Conservation (phyloP, 2,329 filamentous ascomycete species). For the Trichoderma sp. region DNA sequence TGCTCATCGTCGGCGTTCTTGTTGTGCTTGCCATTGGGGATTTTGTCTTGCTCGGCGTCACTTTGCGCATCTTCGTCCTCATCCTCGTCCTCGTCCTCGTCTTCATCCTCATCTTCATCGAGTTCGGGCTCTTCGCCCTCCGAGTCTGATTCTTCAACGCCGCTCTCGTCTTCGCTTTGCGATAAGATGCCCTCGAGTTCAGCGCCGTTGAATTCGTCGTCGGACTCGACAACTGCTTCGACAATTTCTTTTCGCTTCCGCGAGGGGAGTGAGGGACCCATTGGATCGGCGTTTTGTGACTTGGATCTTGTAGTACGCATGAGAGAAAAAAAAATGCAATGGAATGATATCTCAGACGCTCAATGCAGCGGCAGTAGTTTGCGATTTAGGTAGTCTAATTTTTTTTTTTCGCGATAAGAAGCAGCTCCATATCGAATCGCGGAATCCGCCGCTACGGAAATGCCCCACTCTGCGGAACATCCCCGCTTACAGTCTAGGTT, state of each 20-base stretch:
- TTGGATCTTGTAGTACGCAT: neutral
- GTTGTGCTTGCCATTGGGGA: slow-evolving; percentile 2
- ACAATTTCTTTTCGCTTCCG: slow-evolving; percentile 68
- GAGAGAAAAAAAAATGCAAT: neutral
- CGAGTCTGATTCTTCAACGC: slow-evolving; percentile 10
- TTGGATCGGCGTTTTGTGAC: slow-evolving; percentile 18
- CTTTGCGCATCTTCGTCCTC: slow-evolving; percentile 36
- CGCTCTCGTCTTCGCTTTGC: slow-evolving; percentile 48
- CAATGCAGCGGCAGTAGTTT: neutral
- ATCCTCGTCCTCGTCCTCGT: slow-evolving; percentile 33
- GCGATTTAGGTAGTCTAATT: slow-evolving; percentile 22
- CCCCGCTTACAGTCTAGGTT: neutral
- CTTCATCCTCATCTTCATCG: slow-evolving; percentile 49
- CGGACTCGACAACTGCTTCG: slow-evolving; percentile 55
- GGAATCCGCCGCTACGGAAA: neutral
- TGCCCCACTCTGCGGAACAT: slow-evolving; percentile 20
- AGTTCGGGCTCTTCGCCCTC: slow-evolving; percentile 38
- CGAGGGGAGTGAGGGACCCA: slow-evolving; percentile 30
- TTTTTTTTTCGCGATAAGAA: slow-evolving; percentile 24
- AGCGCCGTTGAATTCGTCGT: slow-evolving; percentile 60
- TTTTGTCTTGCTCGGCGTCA: neutral
- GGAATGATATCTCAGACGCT: neutral
- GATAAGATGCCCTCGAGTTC: slow-evolving; percentile 58
- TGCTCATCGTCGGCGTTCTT: neutral
- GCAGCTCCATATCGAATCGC: slow-evolving; percentile 17